Percentiles rank a stretch among this genome's conserved stretches.
These are phyloP conservation scores for Eurotiales sp. DNA, from an alignment of 2,329 filamentous ascomycete genomes.

Conservation along the genomic window DNA sequence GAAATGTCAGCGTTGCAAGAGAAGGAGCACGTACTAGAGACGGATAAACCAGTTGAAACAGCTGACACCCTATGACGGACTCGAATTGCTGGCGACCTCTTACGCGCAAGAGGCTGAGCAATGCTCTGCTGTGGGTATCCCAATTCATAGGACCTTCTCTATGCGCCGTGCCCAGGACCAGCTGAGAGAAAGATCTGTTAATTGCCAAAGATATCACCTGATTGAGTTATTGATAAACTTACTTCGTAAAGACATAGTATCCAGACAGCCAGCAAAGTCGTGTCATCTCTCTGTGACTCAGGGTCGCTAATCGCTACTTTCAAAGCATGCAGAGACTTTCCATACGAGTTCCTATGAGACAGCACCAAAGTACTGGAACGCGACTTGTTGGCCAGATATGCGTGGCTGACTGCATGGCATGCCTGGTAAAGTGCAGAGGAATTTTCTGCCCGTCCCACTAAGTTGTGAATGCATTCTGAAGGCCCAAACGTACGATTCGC, in stretches of 20 bases:
- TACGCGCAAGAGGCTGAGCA: background rate
- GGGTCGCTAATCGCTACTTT: background rate
- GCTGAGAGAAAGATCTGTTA: too few species aligned
- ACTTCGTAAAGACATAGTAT: background rate
- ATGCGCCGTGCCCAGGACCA: background rate
- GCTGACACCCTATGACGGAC: background rate
- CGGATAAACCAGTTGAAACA: background rate
- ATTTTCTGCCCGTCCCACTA: background rate
- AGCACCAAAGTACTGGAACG: background rate
- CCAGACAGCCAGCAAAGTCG: slow-evolving; percentile 1
- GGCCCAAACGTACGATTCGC: background rate
- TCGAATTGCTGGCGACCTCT: slow-evolving; percentile 1
- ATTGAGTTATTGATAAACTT: too few species aligned
- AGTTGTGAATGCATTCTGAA: background rate
- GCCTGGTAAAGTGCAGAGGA: background rate
- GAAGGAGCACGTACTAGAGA: background rate
- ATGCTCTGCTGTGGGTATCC: slow-evolving; percentile 2
- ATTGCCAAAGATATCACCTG: too few species aligned
- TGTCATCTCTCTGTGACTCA: background rate
- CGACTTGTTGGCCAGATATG: background rate
- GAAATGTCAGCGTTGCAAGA: too few species aligned
- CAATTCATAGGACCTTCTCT: background rate
- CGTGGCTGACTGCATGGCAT: background rate
- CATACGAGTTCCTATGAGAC: background rate
- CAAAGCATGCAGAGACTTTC: background rate